Evolutionary conservation across 1,139 yeast genomes (phyloP).

Genomic region (Hemisphaericaspora xylofermentans): DNA sequence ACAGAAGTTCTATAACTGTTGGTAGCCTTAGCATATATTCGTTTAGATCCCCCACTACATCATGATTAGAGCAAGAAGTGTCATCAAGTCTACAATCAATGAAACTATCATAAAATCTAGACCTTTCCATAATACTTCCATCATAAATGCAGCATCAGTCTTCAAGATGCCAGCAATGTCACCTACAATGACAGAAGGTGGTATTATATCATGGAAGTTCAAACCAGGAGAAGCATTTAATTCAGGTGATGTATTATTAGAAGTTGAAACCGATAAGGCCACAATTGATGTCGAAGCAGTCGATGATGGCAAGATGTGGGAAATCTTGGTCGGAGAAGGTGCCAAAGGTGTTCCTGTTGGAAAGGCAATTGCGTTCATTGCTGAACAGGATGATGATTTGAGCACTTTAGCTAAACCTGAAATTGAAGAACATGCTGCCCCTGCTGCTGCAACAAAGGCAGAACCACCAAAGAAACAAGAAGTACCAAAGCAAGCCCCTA

Average conservation of each 20-base stretch:
- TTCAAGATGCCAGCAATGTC: conserved; percentile 98
- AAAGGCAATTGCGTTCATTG: conserved; percentile 79
- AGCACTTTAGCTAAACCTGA: conserved; percentile 60
- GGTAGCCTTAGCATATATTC: neutral
- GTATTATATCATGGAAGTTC: conserved; percentile 91
- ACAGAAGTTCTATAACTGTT: no score
- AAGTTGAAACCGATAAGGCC: conserved; percentile 92
- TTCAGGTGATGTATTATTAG: conserved; percentile 85
- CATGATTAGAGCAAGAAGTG: conserved; percentile 14
- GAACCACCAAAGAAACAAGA: conserved; percentile 11
- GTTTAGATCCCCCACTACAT: neutral
- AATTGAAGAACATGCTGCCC: conserved; percentile 22
- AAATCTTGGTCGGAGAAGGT: conserved; percentile 71
- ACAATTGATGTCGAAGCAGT: conserved; percentile 91
- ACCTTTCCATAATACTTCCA: conserved; percentile 20
- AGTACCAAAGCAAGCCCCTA: conserved; percentile 15
- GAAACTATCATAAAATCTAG: conserved; percentile 9
- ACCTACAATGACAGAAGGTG: conserved; percentile 98
- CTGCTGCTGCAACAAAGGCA: conserved; percentile 14
- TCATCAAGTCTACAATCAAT: conserved; percentile 8
- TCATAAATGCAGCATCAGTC: conserved; percentile 48
- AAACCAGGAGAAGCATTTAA: conserved; percentile 75
- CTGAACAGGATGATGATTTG: conserved; percentile 86
- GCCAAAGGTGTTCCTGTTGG: conserved; percentile 83
- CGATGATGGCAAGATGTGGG: conserved; percentile 87